Conservation (phyloP, 306 rosid species). For the Alnus rubra region DNA sequence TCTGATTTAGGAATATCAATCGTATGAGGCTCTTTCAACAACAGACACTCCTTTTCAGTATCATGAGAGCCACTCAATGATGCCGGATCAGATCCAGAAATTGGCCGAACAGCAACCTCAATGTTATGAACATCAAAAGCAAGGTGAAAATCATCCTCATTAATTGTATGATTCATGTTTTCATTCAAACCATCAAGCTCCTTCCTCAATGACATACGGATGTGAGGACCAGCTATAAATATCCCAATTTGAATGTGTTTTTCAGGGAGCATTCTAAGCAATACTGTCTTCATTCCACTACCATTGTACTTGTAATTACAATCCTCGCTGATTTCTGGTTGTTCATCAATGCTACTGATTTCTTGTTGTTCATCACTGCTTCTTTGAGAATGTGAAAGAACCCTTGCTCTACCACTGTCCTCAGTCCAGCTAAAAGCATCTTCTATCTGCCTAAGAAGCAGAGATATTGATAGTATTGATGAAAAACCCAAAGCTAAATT, state of each 20-base stretch:
- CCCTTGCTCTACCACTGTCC: constrained; percentile 34
- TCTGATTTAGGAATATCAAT: constrained; percentile 51
- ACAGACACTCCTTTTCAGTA: constrained; percentile 43
- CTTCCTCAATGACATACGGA: constrained; percentile 52
- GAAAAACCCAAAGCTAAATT: constrained; percentile 60
- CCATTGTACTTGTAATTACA: constrained; percentile 41
- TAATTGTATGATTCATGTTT: constrained; percentile 29
- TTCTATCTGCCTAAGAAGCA: constrained; percentile 63
- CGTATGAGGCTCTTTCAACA: constrained; percentile 54
- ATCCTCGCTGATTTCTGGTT: constrained; percentile 38
- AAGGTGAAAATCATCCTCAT: constrained; percentile 47
- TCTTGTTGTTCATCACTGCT: constrained; percentile 28
- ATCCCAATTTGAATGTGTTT: constrained; percentile 67
- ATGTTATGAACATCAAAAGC: constrained; percentile 56
- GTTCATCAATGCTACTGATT: constrained; percentile 18
- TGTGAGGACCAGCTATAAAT: constrained; percentile 64
- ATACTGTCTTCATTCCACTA: constrained; percentile 43
- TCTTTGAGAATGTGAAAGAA: constrained; percentile 33
- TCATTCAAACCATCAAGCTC: constrained; percentile 37
- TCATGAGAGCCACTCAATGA: constrained; percentile 40
- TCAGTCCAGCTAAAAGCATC: constrained; percentile 42
- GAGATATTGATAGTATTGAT: constrained; percentile 55
- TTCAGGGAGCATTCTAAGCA: constrained; percentile 67
- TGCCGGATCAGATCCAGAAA: constrained; percentile 45
- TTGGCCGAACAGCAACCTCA: constrained; percentile 65